A percentile compares a stretch with the other conserved stretches of the same genome.
Conservation (phyloP, 306 rosid genomes). For the Prosopis cineraria region DNA sequence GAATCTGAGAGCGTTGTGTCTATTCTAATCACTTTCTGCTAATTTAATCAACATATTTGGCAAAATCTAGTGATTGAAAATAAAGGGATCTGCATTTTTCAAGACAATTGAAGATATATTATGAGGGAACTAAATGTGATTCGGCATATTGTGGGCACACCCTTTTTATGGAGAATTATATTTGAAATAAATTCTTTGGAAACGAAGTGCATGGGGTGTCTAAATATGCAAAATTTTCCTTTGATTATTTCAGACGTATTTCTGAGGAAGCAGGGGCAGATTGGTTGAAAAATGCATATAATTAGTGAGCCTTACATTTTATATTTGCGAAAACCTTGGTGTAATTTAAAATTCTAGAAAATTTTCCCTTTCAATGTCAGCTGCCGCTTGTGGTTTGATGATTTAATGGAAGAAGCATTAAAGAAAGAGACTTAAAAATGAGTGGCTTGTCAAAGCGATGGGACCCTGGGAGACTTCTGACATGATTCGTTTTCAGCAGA, state of each 20-base stretch:
- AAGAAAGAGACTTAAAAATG: background rate
- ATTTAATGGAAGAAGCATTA: constrained; percentile 22
- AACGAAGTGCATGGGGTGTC: background rate
- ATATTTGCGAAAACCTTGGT: background rate
- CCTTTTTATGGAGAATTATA: background rate
- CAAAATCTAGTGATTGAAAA: background rate
- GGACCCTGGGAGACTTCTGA: constrained; percentile 3
- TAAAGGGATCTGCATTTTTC: background rate
- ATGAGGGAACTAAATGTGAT: background rate
- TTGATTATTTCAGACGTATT: background rate
- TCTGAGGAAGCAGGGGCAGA: background rate
- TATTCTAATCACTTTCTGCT: constrained; percentile 13
- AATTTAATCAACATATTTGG: constrained; percentile 15
- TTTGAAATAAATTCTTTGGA: background rate
- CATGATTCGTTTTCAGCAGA: constrained; percentile 5
- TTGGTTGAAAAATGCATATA: background rate
- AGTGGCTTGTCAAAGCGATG: background rate
- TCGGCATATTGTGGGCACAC: background rate
- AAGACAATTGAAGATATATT: background rate
- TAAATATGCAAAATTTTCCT: background rate
- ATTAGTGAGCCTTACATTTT: background rate
- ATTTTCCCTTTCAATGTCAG: background rate
- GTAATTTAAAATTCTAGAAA: background rate
- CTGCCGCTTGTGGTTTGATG: background rate
- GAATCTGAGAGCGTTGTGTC: background rate